Evolutionary conservation across 192 early-diverging fungal genomes (phyloP), one percentile per base, ranked within the genome.

Genomic region (Cladochytrium replicatum): DNA sequence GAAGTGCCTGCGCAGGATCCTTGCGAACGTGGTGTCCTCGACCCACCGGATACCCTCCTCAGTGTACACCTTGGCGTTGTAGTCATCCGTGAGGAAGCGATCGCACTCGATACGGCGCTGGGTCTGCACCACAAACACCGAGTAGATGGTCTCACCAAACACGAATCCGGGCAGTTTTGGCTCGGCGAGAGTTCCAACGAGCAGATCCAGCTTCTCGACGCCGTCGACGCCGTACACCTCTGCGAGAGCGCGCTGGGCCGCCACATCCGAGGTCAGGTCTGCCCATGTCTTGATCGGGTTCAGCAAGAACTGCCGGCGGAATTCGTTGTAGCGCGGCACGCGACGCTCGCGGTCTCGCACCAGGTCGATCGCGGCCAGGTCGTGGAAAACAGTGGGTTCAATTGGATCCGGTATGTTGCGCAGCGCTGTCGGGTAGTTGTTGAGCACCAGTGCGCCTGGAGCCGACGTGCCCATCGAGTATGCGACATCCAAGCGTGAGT

Each of bases 321-420:
- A 52, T 2, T 30, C 25, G 55, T 46, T 8, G 62, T 64, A 64
- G 8, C 56, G 41, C 2, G 55, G 51, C 27, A 64, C 38, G 3
- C 58, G 57, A 17, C 62, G 49, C 44, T 64, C 62, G 8, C 62
- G 47, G 51, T 64, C 62, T 25, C 62, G 62, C 38, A 48, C 24
- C 19, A 64, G 23, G n/a, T 64, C 61, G 25, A 58, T 54, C 25
- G 45, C 54, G 8, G 56, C 48, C 4, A 63, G 15, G 38, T 63
- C 61, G n/a, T n/a, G n/a, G n/a, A n/a, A n/a, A 8, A 63, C 24
- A 30, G 25, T 41, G n/a, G 53, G 31, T 26, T 59, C 50, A 23
- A 13, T 43, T 1, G 56, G 61, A n/a, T 48, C 52, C 8, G 29
- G 11, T 19, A 63, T 31, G 22, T 62, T 46, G 44, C 44, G 59